Percentiles rank a stretch among this genome's conserved stretches.
Evolutionary conservation across 2,329 filamentous ascomycete species (phyloP).

Genomic region (Didymella keratinophila): DNA sequence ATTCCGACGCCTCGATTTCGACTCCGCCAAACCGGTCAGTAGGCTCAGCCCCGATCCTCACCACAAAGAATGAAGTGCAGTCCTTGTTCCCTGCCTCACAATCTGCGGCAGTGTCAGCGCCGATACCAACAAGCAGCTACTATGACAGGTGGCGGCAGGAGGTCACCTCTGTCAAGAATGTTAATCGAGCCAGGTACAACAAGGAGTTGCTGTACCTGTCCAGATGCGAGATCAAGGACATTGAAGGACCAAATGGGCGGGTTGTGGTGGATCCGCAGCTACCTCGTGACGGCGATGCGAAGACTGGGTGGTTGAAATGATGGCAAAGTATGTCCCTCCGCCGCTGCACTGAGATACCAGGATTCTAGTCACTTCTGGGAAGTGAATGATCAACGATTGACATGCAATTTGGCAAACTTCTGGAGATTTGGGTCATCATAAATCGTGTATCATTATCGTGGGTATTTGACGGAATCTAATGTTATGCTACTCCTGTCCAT

Average conservation of each 20-base stretch:
- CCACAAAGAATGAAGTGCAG: background rate
- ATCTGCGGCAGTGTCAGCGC: background rate
- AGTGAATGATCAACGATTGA: background rate
- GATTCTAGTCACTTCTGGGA: background rate
- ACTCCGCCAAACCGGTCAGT: too few species aligned
- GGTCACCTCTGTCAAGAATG: background rate
- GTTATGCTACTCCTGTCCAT: constrained; percentile 4
- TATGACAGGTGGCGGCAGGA: constrained; percentile 13
- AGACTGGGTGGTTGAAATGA: constrained; percentile 3
- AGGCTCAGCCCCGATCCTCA: background rate
- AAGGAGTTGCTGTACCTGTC: constrained; percentile 19
- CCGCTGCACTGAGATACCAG: background rate
- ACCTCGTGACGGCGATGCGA: background rate
- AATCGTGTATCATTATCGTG: constrained; percentile 10
- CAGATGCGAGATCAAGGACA: constrained; percentile 23
- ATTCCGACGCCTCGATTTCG: too few species aligned
- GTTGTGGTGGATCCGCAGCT: constrained; percentile 15
- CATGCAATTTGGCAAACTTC: background rate
- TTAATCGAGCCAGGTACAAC: constrained; percentile 15
- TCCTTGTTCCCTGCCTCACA: too few species aligned
- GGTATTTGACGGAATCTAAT: constrained; percentile 14
- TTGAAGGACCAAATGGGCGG: constrained; percentile 15
- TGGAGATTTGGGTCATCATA: background rate
- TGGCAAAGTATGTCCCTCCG: background rate
- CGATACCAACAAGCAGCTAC: constrained; percentile 3